Conservation (phyloP, 2,329 filamentous ascomycete species). For the Boeremia exigua region DNA sequence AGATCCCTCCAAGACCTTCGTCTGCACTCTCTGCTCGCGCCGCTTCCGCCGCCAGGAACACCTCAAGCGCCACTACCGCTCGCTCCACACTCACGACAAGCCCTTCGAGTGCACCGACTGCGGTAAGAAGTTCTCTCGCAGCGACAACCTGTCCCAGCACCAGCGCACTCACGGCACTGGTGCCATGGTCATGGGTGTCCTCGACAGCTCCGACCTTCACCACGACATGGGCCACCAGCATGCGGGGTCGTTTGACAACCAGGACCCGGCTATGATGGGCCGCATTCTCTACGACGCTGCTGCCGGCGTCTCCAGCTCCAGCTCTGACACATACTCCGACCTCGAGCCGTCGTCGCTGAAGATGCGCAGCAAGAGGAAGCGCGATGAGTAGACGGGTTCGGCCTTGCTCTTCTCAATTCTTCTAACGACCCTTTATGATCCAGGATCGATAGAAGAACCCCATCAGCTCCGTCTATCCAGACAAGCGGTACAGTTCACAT, state of each 20-base stretch:
- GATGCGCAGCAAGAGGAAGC: constrained; percentile 78
- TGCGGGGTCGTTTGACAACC: constrained; percentile 38
- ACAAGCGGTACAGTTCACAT: constrained; percentile 37
- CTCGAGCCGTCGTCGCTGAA: constrained; percentile 49
- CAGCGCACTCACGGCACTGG: constrained; percentile 90
- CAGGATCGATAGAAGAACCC: constrained; percentile 34
- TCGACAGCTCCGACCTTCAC: constrained; percentile 70
- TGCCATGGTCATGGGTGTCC: constrained; percentile 87
- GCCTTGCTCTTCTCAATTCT: constrained; percentile 33
- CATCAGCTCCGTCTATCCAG: constrained; percentile 26
- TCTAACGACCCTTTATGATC: constrained; percentile 46
- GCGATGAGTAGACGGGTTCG: constrained; percentile 58
- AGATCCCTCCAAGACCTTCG: constrained; percentile 97
- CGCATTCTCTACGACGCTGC: constrained; percentile 49
- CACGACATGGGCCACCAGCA: constrained; percentile 54
- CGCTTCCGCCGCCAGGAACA: constrained; percentile 98
- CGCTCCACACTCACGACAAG: constrained; percentile 98
- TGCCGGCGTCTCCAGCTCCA: constrained; percentile 43
- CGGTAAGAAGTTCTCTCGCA: constrained; percentile 98
- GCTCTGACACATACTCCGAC: constrained; percentile 46
- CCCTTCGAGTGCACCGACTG: constrained; percentile 97
- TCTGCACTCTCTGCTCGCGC: constrained; percentile 94
- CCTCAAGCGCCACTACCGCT: constrained; percentile 97
- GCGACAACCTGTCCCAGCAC: constrained; percentile 96
- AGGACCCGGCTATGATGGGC: constrained; percentile 48